Evolutionary conservation across 2,329 filamentous ascomycete species (phyloP).

Genomic region (Mollisiaceae sp.): DNA sequence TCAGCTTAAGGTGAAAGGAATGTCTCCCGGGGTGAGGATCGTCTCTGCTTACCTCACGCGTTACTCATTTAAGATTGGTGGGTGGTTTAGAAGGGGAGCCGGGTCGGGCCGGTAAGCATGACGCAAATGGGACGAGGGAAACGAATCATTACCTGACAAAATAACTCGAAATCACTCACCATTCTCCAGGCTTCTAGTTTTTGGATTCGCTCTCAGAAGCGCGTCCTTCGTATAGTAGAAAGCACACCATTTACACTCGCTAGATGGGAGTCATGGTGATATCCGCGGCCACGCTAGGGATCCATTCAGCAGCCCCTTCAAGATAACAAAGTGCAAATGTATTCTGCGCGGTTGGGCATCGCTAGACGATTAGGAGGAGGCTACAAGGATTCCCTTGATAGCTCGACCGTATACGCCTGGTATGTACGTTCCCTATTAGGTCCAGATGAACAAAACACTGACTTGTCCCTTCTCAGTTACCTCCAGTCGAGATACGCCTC

Average conservation of each 20-base stretch:
- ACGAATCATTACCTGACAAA: too few relatives aligned
- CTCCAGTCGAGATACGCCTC: neutral
- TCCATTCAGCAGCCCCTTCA: neutral
- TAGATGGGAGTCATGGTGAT: neutral
- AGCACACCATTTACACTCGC: neutral
- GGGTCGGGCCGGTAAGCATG: too few relatives aligned
- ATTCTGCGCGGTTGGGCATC: neutral
- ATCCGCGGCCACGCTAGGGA: neutral
- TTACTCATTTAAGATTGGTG: neutral
- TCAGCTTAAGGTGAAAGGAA: neutral
- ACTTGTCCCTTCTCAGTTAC: neutral
- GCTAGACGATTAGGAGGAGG: neutral
- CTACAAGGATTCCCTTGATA: neutral
- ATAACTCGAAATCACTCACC: neutral
- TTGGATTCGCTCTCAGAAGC: neutral
- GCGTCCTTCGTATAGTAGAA: too few relatives aligned
- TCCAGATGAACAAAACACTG: neutral
- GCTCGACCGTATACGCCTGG: neutral
- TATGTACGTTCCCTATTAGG: neutral
- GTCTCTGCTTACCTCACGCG: neutral
- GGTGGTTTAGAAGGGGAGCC: neutral
- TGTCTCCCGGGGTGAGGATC: constrained; percentile 1
- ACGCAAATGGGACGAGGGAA: too few relatives aligned
- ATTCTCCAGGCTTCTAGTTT: neutral
- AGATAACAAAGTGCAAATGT: neutral